Base-by-base conservation (phyloP, 2,329 filamentous ascomycete genomes). In the Aspergillus ruber region DNA sequence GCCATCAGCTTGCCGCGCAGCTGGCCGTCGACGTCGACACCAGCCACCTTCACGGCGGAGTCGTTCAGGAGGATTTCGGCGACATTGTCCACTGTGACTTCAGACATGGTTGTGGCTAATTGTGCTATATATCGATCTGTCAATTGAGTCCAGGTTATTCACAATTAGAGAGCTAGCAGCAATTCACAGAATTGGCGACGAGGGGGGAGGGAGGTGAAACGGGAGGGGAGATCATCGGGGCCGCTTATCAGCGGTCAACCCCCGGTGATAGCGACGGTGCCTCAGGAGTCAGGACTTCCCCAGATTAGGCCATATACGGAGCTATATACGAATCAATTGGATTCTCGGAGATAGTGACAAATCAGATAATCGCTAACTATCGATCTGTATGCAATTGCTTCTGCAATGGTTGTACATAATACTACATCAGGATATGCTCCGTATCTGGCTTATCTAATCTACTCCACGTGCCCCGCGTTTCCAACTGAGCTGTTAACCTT, bases 1-100 rank as follows among this genome's bases (percentile, higher is more conserved):
- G 88, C 88, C 70, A 95, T 83, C 52, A 95, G 79, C 73, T 96
- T 96, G 58, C 90, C 90, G 47, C 90, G 87, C 47, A 95, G 76
- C 44, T 89, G 82, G 44, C 90, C 90, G 64, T 96, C 90, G 49
- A 90, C 85, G 65, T 96, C 90, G 52, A 93, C 72, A 36, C 90
- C 90, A 8, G 88, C 90, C 36, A 96, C 80, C 69, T 95, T 96
- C 71, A 95, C 86, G 61, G 85, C 84, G 44, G 72, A 78, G 68
- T 95, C 90, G 63, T 84, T 60, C 55, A 79, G 73, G 51, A 93
- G 83, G 44, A 91, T 70, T 47, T 78, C 66, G 18, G 83, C 77
- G 49, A 95, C 77, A 53, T 80, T 76, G 44, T 84, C 80, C 54
- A 77, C 66, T 20, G 85, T 90, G 40, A 68, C 52, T 45, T 59